These are phyloP conservation scores for Botrytis pseudocinerea DNA, from an alignment of 2,329 filamentous ascomycete genomes.

Conservation along the genomic window DNA sequence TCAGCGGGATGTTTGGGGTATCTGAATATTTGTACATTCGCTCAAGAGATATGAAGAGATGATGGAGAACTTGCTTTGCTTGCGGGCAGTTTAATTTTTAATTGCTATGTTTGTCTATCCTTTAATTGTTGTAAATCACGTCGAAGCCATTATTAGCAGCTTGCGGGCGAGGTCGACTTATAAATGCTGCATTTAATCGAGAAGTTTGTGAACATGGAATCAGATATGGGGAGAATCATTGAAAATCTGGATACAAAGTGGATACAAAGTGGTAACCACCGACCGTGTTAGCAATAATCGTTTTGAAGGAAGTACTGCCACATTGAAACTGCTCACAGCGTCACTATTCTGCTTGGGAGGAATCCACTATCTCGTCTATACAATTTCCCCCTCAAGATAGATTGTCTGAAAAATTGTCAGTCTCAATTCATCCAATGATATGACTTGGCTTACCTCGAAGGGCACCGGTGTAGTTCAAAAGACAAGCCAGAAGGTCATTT, in stretches of 20 bases:
- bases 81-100: conserved; percentile 3
- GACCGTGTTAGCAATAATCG: not conserved
- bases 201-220: not conserved
- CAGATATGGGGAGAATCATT: not conserved
- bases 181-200: not conserved
- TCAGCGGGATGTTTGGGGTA: not conserved
- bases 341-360: not conserved
- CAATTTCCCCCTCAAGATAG: not conserved
- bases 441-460: not conserved
- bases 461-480: not conserved
- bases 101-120: not conserved
- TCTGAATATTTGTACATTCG: not conserved
- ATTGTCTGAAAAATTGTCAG: not conserved
- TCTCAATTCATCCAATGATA: not conserved
- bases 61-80: not conserved
- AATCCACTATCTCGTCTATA: not conserved
- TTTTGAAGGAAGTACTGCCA: not conserved
- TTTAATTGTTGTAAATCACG: not conserved
- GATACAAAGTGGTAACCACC: not conserved
- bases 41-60: not conserved
- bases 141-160: no score
- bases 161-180: not conserved
- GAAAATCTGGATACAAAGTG: not conserved
- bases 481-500: not conserved
- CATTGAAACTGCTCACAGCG: not conserved